phyloP scores from a whole-genome alignment of 345 rosid genomes.

The Eucalyptus urophylla region DNA sequence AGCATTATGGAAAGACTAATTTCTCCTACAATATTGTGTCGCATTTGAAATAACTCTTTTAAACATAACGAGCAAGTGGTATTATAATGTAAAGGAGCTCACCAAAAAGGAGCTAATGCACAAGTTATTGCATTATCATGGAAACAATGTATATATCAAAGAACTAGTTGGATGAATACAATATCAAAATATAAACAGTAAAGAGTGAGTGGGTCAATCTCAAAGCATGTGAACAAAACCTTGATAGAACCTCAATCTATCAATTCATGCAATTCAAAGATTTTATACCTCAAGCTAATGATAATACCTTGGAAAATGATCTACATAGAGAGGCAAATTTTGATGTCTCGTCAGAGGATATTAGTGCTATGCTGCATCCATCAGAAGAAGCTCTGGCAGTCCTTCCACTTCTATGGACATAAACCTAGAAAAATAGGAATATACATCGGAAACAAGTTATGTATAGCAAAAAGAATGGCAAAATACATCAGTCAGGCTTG shows the following conservation, averaged over 20 bases:
- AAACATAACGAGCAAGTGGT: background rate
- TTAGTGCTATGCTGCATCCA: conserved; percentile 90
- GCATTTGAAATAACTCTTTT: background rate
- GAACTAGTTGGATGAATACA: background rate
- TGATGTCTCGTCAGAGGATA: conserved; percentile 65
- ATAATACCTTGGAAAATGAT: conserved; percentile 74
- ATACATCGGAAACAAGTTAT: background rate
- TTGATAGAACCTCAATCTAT: background rate
- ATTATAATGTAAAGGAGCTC: background rate
- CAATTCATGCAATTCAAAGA: background rate
- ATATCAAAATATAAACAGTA: background rate
- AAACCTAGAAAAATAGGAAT: conserved; percentile 35
- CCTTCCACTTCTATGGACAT: conserved; percentile 97
- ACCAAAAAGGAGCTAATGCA: background rate
- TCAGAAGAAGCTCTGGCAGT: conserved; percentile 92
- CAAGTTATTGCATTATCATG: background rate
- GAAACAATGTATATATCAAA: background rate
- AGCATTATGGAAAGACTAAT: background rate
- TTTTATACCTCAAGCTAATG: background rate
- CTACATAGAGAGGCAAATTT: conserved; percentile 84
- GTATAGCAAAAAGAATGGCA: background rate
- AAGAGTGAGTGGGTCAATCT: background rate
- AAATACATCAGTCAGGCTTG: background rate
- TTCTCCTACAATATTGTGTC: background rate
- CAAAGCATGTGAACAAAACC: background rate